Evolutionary conservation across 345 rosid genomes (phyloP), one percentile per base, ranked within the genome.

Genomic region (Ceriops decandra): DNA sequence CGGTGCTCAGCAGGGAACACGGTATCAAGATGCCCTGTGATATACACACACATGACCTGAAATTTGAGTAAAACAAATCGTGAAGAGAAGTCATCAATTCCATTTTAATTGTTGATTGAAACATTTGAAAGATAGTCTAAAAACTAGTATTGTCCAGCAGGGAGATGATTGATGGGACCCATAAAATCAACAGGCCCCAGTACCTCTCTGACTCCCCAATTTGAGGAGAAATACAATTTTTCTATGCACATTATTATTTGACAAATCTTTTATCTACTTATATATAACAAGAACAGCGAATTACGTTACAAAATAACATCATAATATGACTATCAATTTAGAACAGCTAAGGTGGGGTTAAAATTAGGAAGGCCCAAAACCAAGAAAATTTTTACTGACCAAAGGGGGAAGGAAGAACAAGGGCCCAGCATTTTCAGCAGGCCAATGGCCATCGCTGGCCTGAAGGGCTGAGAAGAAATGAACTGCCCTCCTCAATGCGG

Each of bases 361-460:
- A 51, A 51, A 24, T 24, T 16, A 17, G 7, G 17, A 15, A 15
- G n/a, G 53, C 53, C 17, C 53, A 16, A 52, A 51, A 26, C 46
- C 27, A 3, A 36, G 22, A 57, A 15, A 7, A 19, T 17, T 3
- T 11, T 9, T 6, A 16, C 62, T 33, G 28, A 66, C 76, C 26
- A 66, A 22, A 3, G 66, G 76, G 13, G 76, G 76, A 9, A 60
- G 68, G 52, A 38, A 74, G 68, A 74, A 74, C 68, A 67, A 63
- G 13, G 68, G 68, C 5, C 77, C 72, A 31, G 72, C 68, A 68
- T 62, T 68, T 56, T 74, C 77, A 17, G 72, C 77, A 8, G 68
- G 72, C 77, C 77, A 74, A 52, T 68, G 78, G 3, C 78, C 78
- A 36, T 75, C 78, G 9, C 36, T 7, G 7, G 36, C 36, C 36